Evolutionary conservation across 176 grass and related monocot genomes (phyloP).

Genomic region (Eleusine coracana): DNA sequence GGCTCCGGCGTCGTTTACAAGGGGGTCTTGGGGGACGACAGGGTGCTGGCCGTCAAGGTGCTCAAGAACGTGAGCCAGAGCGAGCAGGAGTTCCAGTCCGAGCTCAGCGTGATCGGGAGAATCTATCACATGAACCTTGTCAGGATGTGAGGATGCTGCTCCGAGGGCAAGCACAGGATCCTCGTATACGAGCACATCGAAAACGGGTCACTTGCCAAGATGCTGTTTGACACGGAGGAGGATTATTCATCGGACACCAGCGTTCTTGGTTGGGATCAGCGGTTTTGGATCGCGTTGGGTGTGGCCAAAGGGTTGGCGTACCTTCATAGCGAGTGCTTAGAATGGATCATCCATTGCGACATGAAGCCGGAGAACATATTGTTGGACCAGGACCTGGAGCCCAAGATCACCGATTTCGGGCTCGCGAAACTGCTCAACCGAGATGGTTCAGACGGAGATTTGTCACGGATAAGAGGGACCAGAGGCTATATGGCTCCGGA

Average conservation of each 20-base stretch:
- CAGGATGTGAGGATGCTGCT: slow-evolving; percentile 58
- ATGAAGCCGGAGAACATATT: slow-evolving; percentile 68
- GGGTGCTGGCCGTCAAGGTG: slow-evolving; percentile 54
- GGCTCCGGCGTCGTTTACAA: slow-evolving; percentile 59
- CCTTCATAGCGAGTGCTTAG: slow-evolving; percentile 60
- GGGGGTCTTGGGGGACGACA: slow-evolving; percentile 33
- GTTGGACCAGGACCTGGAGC: slow-evolving; percentile 43
- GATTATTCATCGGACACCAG: background rate
- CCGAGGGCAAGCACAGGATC: slow-evolving; percentile 44
- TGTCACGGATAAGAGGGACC: slow-evolving; percentile 38
- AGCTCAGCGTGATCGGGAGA: slow-evolving; percentile 56
- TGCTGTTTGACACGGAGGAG: slow-evolving; percentile 9
- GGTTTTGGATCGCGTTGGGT: slow-evolving; percentile 50
- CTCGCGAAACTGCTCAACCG: slow-evolving; percentile 34
- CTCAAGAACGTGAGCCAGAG: slow-evolving; percentile 44
- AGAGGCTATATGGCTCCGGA: slow-evolving; percentile 49
- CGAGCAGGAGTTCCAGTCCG: slow-evolving; percentile 57
- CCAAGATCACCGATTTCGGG: slow-evolving; percentile 56
- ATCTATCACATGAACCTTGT: slow-evolving; percentile 71
- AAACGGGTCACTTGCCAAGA: slow-evolving; percentile 45
- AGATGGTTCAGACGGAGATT: background rate
- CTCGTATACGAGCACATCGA: slow-evolving; percentile 52
- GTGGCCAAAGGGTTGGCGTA: slow-evolving; percentile 54
- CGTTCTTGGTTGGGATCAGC: slow-evolving; percentile 43
- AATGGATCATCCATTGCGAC: slow-evolving; percentile 69